Base-by-base conservation (phyloP, 371 early-diverging fungal genomes). In the Rhizopus stolonifer region DNA sequence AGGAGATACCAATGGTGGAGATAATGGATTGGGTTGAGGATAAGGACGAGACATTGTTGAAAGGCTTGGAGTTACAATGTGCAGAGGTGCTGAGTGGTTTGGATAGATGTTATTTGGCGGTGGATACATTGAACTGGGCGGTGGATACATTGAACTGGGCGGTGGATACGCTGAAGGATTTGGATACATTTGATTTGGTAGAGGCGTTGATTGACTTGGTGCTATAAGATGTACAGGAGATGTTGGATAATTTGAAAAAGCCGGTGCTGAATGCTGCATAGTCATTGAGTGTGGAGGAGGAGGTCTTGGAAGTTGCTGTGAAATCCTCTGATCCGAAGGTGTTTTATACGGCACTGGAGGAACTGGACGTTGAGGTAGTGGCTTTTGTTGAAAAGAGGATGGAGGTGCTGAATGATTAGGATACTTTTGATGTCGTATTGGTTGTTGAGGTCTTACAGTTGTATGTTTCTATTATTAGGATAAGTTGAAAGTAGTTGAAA, bases 401-500 rank as follows among this genome's bases (percentile, higher is more conserved):
- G 36, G 15, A 36, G 11, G 36, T n/a, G 14, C 5, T 36, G 6
- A 5, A 24, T 52, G 46, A 2, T 46, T 42, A 24, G 58, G 46
- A 19, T 53, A 53, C 32, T 49, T 40, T 45, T 60, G 61, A 40
- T 56, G 51, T 36, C 61, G 46, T 4, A 61, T 52, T 32, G 56
- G 62, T 19, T 61, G 62, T 13, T 56, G 56, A 21, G 60, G 49
- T 44, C 54, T 48, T 3, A 49, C 46, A 2, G 34, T 14, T 14
- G 33, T 40, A 29, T 52, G 38, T 43, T 53, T 53, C 59, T 59
- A 46, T 15, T 29, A 5, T 32, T 17, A 46, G 5, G 42, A n/a
- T n/a, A n/a, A n/a, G n/a, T n/a, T n/a, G n/a, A n/a, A n/a, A n/a
- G n/a, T n/a, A n/a, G n/a, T n/a, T n/a, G n/a, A n/a, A n/a, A n/a